Base-by-base conservation (phyloP, 2,329 filamentous ascomycete genomes). In the Curvularia sp. region DNA sequence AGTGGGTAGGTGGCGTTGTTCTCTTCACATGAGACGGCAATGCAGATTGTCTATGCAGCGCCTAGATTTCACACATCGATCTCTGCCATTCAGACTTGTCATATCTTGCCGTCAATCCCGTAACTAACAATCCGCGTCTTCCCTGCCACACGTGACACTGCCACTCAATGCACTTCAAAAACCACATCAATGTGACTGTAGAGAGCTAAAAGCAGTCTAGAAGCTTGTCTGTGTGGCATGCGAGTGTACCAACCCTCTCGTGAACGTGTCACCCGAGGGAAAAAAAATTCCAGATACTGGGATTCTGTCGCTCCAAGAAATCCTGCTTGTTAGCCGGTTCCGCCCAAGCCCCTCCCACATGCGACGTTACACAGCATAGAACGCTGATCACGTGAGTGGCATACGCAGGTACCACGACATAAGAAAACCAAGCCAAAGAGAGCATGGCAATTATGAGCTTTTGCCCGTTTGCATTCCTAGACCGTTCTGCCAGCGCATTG, bases 321-420 rank as follows among this genome's bases (percentile, higher is more conserved):
- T 46, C 10, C 34, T 50, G 49, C 39, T 58, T 43, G 41, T 27
- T 53, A 55, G 18, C 57, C 53, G 60, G 41, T 57, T 43, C 58
- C 50, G 57, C 57, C 55, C 43, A 30, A 47, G 15, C 41, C 13
- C 21, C 19, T n/a, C 8, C 55, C 48, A 34, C 34, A 49, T 49
- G 47, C 47, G 38, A 56, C 49, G 64, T 66, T 60, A 48, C 62
- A 66, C 62, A 55, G 52, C 62, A 65, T 63, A 9, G 41, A 27
- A 54, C 28, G 27, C 41, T 19, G 27, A 51, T 62, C 61, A 64
- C 59, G 59, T 64, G 61, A 52, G 41, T 27, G 12, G 53, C 34
- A 27, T 28, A 51, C 48, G 55, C 60, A 63, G 48, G 43, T 49
- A 49, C 53, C 41, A 63, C 49, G 36, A 49, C 38, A 47, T 55